Percentiles rank a stretch among this genome's conserved stretches.
phyloP scores from a whole-genome alignment of 1,284 basidiomycete species.

The Apiotrichum brassicae region DNA sequence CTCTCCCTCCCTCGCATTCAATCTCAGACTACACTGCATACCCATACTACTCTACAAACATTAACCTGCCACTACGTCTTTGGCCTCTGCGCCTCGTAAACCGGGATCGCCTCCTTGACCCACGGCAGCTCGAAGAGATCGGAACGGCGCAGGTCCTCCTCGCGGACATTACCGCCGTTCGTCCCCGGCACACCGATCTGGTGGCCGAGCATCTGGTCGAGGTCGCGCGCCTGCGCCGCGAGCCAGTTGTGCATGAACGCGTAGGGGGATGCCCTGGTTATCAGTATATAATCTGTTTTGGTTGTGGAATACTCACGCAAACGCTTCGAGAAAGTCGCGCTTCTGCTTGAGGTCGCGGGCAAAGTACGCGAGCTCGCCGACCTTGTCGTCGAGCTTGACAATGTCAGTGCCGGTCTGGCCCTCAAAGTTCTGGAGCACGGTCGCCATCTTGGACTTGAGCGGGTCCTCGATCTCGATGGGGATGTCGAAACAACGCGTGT shows the following conservation, averaged over 20 bases:
- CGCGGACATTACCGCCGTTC: conserved; percentile 55
- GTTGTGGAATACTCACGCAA: conserved; percentile 51
- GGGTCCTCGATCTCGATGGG: conserved; percentile 85
- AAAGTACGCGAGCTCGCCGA: conserved; percentile 69
- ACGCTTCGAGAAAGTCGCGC: conserved; percentile 75
- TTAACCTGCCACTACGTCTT: neutral
- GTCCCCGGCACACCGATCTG: conserved; percentile 57
- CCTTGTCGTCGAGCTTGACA: conserved; percentile 78
- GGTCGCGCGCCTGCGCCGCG: conserved; percentile 79
- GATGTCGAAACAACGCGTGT: conserved; percentile 70
- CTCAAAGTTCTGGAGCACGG: conserved; percentile 64
- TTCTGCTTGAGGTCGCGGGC: conserved; percentile 80
- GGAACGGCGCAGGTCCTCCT: conserved; percentile 78
- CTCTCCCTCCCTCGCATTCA: no score
- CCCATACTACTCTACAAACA: neutral
- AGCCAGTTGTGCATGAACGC: conserved; percentile 84
- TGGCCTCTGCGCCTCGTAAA: conserved; percentile 38
- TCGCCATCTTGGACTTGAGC: conserved; percentile 67
- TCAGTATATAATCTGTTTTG: no score
- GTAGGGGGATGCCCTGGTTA: conserved; percentile 34
- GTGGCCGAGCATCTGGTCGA: conserved; percentile 82
- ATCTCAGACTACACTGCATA: conserved; percentile 2
- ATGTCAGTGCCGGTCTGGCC: conserved; percentile 62
- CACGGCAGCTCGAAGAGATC: conserved; percentile 86
- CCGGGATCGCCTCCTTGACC: conserved; percentile 52